Evolutionary conservation across 176 grass and related monocot genomes (phyloP).

Genomic region (Poa annua): DNA sequence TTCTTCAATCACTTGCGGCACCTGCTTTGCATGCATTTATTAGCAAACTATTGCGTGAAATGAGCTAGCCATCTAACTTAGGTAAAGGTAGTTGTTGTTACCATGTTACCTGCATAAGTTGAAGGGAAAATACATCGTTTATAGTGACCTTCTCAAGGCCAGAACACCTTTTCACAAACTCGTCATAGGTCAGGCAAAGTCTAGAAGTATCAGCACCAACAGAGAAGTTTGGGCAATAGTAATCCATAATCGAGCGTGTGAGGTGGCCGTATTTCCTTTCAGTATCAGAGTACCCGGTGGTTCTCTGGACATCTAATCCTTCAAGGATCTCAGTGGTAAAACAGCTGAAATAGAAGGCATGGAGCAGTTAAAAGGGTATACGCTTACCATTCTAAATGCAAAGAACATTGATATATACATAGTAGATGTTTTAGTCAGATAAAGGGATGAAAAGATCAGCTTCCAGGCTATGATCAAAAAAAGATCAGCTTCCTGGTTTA

Average conservation of each 20-base stretch:
- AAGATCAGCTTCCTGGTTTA: too few relatives aligned
- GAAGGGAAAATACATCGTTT: conserved; percentile 77
- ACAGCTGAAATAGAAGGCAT: conserved; percentile 62
- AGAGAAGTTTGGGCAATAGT: conserved; percentile 65
- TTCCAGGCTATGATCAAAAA: too few relatives aligned
- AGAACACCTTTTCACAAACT: conserved; percentile 66
- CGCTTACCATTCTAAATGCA: background rate
- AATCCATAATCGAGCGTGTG: conserved; percentile 72
- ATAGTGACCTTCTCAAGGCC: conserved; percentile 74
- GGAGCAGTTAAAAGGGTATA: conserved; percentile 19
- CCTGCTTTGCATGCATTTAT: conserved; percentile 50
- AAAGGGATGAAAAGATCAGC: too few relatives aligned
- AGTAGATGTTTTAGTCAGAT: too few relatives aligned
- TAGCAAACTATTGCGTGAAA: background rate
- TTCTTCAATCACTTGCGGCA: conserved; percentile 83
- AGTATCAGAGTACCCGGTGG: conserved; percentile 72
- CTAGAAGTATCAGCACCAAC: conserved; percentile 23
- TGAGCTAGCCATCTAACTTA: background rate
- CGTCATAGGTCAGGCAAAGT: conserved; percentile 62
- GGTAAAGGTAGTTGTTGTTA: background rate
- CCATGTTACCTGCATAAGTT: conserved; percentile 99
- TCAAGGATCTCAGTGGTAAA: conserved; percentile 84
- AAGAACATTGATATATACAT: too few relatives aligned
- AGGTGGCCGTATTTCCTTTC: conserved; percentile 66
- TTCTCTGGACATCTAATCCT: conserved; percentile 93